Conservation (phyloP, 2,329 filamentous ascomycete genomes). For the Neopestalotiopsis rosae region DNA sequence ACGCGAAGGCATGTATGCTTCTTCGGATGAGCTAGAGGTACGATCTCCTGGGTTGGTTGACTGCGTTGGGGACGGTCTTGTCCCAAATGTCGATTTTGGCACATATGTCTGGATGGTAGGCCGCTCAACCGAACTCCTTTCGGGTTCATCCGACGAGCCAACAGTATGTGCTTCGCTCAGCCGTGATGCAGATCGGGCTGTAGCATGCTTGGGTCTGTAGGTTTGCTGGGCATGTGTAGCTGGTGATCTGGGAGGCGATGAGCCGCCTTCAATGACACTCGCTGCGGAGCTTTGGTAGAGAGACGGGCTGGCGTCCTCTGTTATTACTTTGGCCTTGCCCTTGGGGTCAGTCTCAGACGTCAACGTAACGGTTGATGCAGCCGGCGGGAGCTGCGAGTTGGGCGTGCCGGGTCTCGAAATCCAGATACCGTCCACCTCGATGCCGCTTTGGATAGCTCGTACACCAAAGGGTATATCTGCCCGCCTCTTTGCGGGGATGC, state of each 20-base stretch:
- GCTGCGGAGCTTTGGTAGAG: conserved; percentile 30
- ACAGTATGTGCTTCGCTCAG: conserved; percentile 21
- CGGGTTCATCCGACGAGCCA: conserved; percentile 21
- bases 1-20: conserved; percentile 14
- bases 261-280: conserved; percentile 26
- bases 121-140: conserved; percentile 20
- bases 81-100: conserved; percentile 32
- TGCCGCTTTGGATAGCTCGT: conserved; percentile 80
- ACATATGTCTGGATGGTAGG: conserved; percentile 31
- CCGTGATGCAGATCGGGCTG: conserved; percentile 23
- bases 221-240: conserved; percentile 23
- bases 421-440: conserved; percentile 87
- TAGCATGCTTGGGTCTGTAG: conserved; percentile 30
- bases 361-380: conserved; percentile 29
- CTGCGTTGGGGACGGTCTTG: not conserved
- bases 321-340: conserved; percentile 32
- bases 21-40: conserved; percentile 20
- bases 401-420: conserved; percentile 61
- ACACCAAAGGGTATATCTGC: conserved; percentile 84
- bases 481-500: conserved; percentile 47
- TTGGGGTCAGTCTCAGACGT: conserved; percentile 29
- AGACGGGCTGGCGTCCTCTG: conserved; percentile 23
- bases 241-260: conserved; percentile 18
- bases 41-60: conserved; percentile 13
- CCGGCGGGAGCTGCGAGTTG: conserved; percentile 28